Evolutionary conservation across 2,329 filamentous ascomycete genomes (phyloP).

Genomic region (Claviceps purpurea): DNA sequence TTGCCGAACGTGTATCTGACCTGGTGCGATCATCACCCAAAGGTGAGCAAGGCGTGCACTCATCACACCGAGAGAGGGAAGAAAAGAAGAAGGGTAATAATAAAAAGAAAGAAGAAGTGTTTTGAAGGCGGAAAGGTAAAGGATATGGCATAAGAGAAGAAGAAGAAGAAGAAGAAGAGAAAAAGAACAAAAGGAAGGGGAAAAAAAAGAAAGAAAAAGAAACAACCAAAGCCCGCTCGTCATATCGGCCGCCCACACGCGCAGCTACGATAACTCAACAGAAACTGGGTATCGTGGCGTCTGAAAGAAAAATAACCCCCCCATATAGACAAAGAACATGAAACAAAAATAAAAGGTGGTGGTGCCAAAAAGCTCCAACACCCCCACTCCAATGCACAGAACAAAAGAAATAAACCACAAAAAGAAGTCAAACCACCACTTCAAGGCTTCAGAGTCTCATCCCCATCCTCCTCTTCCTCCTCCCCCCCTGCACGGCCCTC

Average conservation of each 20-base stretch:
- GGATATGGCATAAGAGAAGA: not conserved
- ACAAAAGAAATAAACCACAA: not conserved
- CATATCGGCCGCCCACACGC: not conserved
- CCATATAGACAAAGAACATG: not conserved
- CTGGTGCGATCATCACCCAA: no score
- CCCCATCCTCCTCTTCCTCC: constrained; percentile 20
- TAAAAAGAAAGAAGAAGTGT: not conserved
- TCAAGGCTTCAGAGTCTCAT: constrained; percentile 22
- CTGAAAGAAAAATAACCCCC: not conserved
- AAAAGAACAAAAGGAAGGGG: not conserved
- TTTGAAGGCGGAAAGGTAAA: not conserved
- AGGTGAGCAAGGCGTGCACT: no score
- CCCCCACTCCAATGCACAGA: no score
- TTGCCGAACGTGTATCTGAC: no score
- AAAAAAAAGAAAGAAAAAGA: not conserved
- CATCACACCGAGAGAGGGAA: not conserved
- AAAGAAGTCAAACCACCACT: not conserved
- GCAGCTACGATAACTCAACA: not conserved
- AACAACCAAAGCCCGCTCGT: not conserved
- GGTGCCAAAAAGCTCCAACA: not conserved
- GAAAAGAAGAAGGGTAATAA: not conserved
- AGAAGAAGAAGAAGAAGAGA: not conserved
- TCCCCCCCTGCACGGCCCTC: constrained; percentile 26
- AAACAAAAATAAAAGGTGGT: not conserved
- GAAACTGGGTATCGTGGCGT: not conserved